Evolutionary conservation across 1,284 basidiomycete genomes (phyloP).

Genomic region (Kwoniella shivajii): DNA sequence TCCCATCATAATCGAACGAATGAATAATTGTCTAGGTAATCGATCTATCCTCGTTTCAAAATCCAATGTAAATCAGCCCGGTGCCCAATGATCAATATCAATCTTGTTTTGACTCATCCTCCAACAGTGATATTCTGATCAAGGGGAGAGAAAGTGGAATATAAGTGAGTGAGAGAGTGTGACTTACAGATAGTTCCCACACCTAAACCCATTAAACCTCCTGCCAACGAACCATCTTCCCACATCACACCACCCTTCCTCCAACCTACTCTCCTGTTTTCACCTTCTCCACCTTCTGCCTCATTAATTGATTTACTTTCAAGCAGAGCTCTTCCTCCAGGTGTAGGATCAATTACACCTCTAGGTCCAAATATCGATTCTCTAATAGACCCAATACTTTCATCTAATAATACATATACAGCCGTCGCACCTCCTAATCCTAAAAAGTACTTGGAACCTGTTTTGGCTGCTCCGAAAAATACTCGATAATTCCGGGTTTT

Average conservation of each 20-base stretch:
- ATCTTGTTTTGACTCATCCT: neutral
- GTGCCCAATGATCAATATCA: neutral
- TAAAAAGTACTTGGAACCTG: conserved; percentile 41
- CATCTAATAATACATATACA: conserved; percentile 43
- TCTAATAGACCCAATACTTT: conserved; percentile 39
- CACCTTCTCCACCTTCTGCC: conserved; percentile 10
- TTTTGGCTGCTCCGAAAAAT: conserved; percentile 36
- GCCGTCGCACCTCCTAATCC: conserved; percentile 41
- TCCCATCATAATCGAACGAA: conserved; percentile 42
- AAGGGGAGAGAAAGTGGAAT: neutral
- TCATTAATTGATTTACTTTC: neutral
- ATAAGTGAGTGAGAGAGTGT: neutral
- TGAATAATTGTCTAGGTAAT: conserved; percentile 42
- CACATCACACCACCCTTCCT: conserved; percentile 34
- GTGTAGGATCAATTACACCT: neutral
- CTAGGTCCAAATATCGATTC: conserved; percentile 26
- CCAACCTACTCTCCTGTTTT: conserved; percentile 32
- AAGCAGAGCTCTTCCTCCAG: neutral
- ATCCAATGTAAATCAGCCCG: neutral
- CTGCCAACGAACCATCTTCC: conserved; percentile 49
- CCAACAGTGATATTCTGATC: neutral
- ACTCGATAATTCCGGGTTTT: conserved; percentile 54
- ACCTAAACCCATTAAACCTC: conserved; percentile 35
- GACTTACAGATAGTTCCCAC: conserved; percentile 45
- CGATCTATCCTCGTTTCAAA: conserved; percentile 30